These are phyloP conservation scores for Rhizopus delemar DNA, from an alignment of 371 early-diverging fungal genomes.

Conservation along the genomic window DNA sequence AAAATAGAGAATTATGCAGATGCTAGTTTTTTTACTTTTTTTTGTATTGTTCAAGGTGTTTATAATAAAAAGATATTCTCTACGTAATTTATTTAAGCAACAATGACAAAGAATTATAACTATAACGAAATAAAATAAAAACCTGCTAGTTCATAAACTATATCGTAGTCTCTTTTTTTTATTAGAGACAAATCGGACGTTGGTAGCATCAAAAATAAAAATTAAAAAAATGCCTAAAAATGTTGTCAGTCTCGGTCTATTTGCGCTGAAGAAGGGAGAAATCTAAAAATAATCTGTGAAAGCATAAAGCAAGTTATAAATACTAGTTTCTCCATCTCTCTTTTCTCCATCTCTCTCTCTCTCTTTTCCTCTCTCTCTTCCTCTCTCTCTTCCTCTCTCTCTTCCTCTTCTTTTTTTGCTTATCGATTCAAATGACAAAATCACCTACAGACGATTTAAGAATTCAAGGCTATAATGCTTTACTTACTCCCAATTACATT, in stretches of 20 bases:
- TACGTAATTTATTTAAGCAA: slow-evolving; percentile 1
- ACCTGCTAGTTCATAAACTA: slow-evolving; percentile 89
- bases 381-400: slow-evolving; percentile 9
- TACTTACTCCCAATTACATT: slow-evolving; percentile 42
- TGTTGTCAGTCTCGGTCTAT: slow-evolving; percentile 1
- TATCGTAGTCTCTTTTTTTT: slow-evolving; percentile 61
- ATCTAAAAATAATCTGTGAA: slow-evolving; percentile 6
- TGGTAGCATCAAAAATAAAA: slow-evolving; percentile 56
- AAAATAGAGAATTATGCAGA: slow-evolving; percentile 53
- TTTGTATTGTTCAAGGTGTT: slow-evolving; percentile 86
- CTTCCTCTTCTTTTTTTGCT: background rate
- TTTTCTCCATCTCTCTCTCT: background rate
- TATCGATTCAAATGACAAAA: background rate
- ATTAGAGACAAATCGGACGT: slow-evolving; percentile 79
- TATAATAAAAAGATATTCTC: slow-evolving; percentile 91
- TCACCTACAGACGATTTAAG: slow-evolving; percentile 32
- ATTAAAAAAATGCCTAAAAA: slow-evolving; percentile 4
- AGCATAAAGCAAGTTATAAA: background rate
- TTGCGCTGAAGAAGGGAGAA: background rate
- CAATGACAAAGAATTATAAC: background rate
- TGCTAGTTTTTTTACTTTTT: slow-evolving; percentile 49
- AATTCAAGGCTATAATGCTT: slow-evolving; percentile 44
- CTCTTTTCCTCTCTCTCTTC: background rate
- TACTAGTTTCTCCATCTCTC: background rate
- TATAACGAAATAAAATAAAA: background rate